phyloP scores from a whole-genome alignment of 352 stramenopile genomes.

The Thalassiosira exigua region DNA sequence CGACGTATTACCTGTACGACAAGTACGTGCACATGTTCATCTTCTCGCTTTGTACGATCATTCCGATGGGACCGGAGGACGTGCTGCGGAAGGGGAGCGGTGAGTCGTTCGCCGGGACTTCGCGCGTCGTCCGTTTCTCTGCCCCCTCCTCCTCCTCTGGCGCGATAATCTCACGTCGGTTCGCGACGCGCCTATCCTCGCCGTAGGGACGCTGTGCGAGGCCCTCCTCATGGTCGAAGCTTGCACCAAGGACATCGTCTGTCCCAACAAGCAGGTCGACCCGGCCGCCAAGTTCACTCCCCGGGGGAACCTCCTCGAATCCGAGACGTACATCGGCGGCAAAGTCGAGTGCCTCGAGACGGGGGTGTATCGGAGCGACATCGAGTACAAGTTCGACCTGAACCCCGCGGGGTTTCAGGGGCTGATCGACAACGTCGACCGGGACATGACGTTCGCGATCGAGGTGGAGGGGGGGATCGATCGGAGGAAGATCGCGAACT shows the following conservation, averaged over 20 bases:
- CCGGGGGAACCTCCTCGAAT: conserved; percentile 95
- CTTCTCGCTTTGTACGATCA: conserved; percentile 99
- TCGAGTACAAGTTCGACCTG: conserved; percentile 96
- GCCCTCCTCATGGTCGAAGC: conserved; percentile 98
- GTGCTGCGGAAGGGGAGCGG: conserved; percentile 93
- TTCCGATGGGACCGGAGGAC: conserved; percentile 97
- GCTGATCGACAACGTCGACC: conserved; percentile 97
- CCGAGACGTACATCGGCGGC: conserved; percentile 98
- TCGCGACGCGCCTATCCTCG: too few relatives aligned
- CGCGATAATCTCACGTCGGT: too few relatives aligned
- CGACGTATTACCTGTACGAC: conserved; percentile 99
- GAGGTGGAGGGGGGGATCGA: conserved; percentile 88
- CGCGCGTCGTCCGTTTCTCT: too few relatives aligned
- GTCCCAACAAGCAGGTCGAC: conserved; percentile 97
- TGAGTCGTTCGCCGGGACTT: conserved; percentile 24
- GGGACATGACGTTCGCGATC: conserved; percentile 96
- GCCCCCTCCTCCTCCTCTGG: too few relatives aligned
- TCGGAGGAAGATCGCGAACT: conserved; percentile 85
- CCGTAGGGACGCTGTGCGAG: conserved; percentile 95
- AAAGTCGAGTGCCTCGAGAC: conserved; percentile 99
- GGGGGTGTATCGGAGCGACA: conserved; percentile 96
- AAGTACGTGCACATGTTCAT: conserved; percentile 99
- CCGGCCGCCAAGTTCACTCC: conserved; percentile 87
- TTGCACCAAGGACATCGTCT: conserved; percentile 95
- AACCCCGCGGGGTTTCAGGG: conserved; percentile 92